Evolutionary conservation across 495 filamentous ascomycete genomes (phyloP), one percentile per base, ranked within the genome.

Genomic region (Endocarpon pusillum): DNA sequence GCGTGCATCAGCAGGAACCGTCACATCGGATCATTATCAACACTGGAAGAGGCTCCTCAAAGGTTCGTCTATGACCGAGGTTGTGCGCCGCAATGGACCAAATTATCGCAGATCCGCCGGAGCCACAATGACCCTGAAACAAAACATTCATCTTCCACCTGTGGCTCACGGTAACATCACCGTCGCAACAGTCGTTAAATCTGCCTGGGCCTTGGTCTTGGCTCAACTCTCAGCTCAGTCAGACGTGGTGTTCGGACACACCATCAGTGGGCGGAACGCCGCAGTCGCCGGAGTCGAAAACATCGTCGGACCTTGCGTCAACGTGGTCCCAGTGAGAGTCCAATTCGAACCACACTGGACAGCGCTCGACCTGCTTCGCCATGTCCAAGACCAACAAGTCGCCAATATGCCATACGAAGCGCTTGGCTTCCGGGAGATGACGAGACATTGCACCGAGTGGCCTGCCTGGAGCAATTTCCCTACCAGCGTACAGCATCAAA

Each of bases 351-450:
- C 59, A 3, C 52, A 48, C 15, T 65, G 57, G 61, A 69, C 58
- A 4, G 59, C 48, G 2, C 49, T 67, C 1, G 58, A 70, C 15
- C 55, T 75, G 3, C 61, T 74, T 36, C 55, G 54, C 10, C 64
- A 55, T 24, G 54, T 73, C 21, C 71, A 76, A 39, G 59, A 68
- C 19, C 69, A 75, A 33, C 64, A 72, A 25, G 57, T 76, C 5
- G 57, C 59, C n/a, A 65, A 59, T 36, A 70, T 71, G 57, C 60
- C 62, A 0, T 67, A 58, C 34, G 71, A 75, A 44, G 52, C 62
- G n/a, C 52, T 74, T 0, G 71, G 71, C 4, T 67, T 69, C 55
- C 46, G 61, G 3, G 66, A 75, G 26, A 78, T 75, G 31, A 59
- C 74, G 37, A 47, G 61, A 18, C 46, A 64, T 21, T 75, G 71